These are phyloP conservation scores for Kwoniella bestiolae DNA, from an alignment of 768 basidiomycete genomes.

Conservation along the genomic window DNA sequence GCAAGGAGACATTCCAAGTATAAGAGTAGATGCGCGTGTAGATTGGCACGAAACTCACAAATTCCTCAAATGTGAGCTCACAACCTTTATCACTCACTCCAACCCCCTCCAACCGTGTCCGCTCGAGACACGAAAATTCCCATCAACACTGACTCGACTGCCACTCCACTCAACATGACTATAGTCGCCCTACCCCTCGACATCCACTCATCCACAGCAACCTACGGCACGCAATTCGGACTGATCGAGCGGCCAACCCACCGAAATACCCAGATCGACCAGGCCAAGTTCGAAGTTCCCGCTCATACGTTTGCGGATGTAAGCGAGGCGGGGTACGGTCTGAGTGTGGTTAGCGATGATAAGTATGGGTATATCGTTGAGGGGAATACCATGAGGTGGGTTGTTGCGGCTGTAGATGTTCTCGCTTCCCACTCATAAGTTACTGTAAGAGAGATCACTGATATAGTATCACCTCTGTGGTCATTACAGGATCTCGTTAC, in stretches of 20 bases:
- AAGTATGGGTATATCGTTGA: conserved; percentile 85
- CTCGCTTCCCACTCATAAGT: no score
- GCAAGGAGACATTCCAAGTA: conserved; percentile 65
- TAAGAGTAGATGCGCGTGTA: conserved; percentile 78
- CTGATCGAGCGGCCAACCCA: conserved; percentile 85
- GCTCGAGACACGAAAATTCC: not conserved
- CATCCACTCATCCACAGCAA: conserved; percentile 78
- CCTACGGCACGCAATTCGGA: conserved; percentile 92
- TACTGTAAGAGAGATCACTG: no score
- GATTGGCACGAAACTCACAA: conserved; percentile 56
- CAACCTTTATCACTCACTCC: not conserved
- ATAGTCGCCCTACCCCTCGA: conserved; percentile 79
- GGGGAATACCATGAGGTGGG: conserved; percentile 70
- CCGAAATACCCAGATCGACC: conserved; percentile 81
- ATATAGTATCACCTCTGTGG: not conserved
- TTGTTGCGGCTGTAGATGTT: not conserved
- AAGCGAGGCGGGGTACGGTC: conserved; percentile 80
- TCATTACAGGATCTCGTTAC: conserved; percentile 67
- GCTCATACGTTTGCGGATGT: conserved; percentile 71
- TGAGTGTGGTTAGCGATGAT: conserved; percentile 85
- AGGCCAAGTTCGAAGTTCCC: conserved; percentile 87
- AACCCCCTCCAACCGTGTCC: not conserved
- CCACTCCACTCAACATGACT: no score
- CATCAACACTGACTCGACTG: no score
- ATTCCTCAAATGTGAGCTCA: conserved; percentile 42